Conservation (phyloP, 106 monocot genomes). For the Narthecium ossifragum region DNA sequence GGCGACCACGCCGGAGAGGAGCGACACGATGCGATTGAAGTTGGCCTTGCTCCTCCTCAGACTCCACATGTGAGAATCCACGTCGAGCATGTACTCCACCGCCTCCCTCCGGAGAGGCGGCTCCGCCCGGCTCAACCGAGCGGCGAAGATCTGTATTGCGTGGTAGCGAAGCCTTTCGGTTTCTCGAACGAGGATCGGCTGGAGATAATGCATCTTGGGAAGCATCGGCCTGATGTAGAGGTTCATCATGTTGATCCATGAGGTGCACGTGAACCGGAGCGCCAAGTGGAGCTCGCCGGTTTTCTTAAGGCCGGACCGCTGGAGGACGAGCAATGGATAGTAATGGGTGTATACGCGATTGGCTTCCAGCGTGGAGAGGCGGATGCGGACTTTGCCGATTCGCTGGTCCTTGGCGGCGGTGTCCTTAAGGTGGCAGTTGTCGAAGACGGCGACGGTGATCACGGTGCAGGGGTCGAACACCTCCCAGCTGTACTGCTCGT, state of each 20-base stretch:
- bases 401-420: background rate
- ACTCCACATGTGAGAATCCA: conserved; percentile 10
- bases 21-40: conserved; percentile 4
- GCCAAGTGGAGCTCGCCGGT: conserved; percentile 11
- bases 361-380: conserved; percentile 4
- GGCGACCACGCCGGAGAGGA: background rate
- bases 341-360: conserved; percentile 9
- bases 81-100: conserved; percentile 12
- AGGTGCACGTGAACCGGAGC: conserved; percentile 3
- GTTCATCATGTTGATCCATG: conserved; percentile 2
- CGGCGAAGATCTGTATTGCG: conserved; percentile 7
- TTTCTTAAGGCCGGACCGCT: conserved; percentile 6
- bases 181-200: background rate
- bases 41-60: conserved; percentile 11
- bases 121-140: background rate
- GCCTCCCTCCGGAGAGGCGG: conserved; percentile 1
- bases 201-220: conserved; percentile 14
- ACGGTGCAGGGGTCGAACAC: conserved; percentile 9
- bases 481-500: conserved; percentile 15
- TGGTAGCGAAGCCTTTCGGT: conserved; percentile 1
- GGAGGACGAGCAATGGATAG: conserved; percentile 10
- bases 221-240: conserved; percentile 4
- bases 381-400: conserved; percentile 5
- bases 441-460: conserved; percentile 12
- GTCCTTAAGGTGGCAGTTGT: conserved; percentile 9